phyloP scores from a whole-genome alignment of 2,329 filamentous ascomycete species.

The Colletotrichum costaricense region DNA sequence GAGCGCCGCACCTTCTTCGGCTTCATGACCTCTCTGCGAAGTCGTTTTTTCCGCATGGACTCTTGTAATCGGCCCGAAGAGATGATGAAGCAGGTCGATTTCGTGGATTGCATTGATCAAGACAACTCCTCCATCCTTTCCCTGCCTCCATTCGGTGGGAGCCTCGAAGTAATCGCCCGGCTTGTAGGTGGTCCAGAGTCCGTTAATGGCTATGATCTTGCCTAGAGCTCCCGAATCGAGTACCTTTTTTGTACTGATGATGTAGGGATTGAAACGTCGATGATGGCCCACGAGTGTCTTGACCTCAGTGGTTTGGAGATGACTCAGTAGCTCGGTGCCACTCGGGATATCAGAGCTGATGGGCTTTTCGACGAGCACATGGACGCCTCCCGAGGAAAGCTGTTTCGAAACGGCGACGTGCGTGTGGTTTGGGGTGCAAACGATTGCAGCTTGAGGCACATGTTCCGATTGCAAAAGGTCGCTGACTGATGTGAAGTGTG shows the following conservation, averaged over 20 bases:
- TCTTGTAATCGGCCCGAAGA: constrained; percentile 63
- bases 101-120: constrained; percentile 72
- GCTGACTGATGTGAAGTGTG: constrained; percentile 47
- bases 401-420: constrained; percentile 63
- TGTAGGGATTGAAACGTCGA: constrained; percentile 68
- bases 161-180: constrained; percentile 61
- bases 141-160: constrained; percentile 54
- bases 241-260: constrained; percentile 59
- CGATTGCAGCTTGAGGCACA: constrained; percentile 63
- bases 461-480: constrained; percentile 52
- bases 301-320: constrained; percentile 43
- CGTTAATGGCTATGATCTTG: constrained; percentile 61
- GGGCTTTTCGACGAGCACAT: constrained; percentile 69
- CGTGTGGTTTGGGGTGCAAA: constrained; percentile 70
- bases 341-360: constrained; percentile 54
- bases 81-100: constrained; percentile 66
- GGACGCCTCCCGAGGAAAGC: constrained; percentile 58
- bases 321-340: constrained; percentile 46
- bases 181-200: constrained; percentile 65
- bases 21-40: constrained; percentile 57
- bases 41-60: constrained; percentile 61
- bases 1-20: constrained; percentile 67
- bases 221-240: constrained; percentile 56
- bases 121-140: constrained; percentile 56
- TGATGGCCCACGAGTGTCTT: constrained; percentile 68